Evolutionary conservation across 805 yeast species (phyloP).

Genomic region (Millerozyma miso): DNA sequence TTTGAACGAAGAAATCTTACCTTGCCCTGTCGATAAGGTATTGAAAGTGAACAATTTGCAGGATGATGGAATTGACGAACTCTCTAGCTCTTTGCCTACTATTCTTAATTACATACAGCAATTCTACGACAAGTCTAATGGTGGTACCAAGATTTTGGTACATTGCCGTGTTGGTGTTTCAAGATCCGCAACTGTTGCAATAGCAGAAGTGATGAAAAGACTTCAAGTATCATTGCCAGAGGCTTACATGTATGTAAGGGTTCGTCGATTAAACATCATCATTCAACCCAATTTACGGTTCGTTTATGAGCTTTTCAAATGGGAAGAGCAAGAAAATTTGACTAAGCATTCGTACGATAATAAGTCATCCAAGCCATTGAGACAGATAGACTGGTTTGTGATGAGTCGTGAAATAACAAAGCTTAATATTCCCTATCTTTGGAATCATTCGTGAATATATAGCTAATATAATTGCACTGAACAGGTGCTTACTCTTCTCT

Average conservation of each 20-base stretch:
- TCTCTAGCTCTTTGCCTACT: conserved; percentile 56
- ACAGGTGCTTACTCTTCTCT: not conserved
- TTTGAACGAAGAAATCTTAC: conserved; percentile 5
- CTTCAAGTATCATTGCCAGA: conserved; percentile 61
- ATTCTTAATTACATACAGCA: conserved; percentile 63
- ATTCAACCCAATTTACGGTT: conserved; percentile 91
- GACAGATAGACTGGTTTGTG: conserved; percentile 86
- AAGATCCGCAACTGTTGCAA: conserved; percentile 90
- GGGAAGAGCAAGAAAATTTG: conserved; percentile 31
- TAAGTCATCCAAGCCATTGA: conserved; percentile 12
- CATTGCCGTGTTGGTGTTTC: conserved; percentile 97
- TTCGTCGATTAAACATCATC: conserved; percentile 81
- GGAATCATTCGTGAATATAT: not conserved
- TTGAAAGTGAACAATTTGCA: conserved; percentile 69
- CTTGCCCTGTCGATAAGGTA: conserved; percentile 38
- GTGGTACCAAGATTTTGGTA: conserved; percentile 46
- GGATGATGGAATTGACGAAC: conserved; percentile 87
- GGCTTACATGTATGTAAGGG: conserved; percentile 87
- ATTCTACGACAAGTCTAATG: conserved; percentile 18
- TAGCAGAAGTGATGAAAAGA: conserved; percentile 89
- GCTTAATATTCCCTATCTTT: conserved; percentile 66
- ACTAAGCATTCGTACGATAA: conserved; percentile 8
- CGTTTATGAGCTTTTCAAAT: conserved; percentile 79
- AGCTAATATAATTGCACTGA: not conserved
- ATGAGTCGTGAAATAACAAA: conserved; percentile 79